Evolutionary conservation across 164 flowering plant genomes (phyloP), one percentile per base, ranked within the genome.

Genomic region (Magnolia officinalis): DNA sequence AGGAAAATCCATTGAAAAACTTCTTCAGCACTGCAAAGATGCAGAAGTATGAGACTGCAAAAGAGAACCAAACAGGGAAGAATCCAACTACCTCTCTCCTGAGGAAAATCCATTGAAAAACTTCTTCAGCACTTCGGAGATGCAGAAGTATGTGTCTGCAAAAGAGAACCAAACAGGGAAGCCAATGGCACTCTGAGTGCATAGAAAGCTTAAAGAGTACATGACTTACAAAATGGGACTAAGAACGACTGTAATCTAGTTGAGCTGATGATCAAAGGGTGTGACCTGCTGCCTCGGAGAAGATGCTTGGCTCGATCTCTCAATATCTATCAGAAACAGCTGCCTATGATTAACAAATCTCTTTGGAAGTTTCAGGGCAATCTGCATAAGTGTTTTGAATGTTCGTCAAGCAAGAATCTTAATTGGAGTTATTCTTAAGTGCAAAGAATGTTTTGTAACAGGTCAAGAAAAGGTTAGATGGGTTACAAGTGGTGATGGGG

Each of bases 161-260:
- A 94, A 94, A 75, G 84, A 81, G 76, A 92, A 86, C 51, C 80
- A 91, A 78, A 55, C 80, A 19, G 89, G 87, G 81, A 91, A 86
- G 87, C 50, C 82, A 11, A 91, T 89, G 63, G 80, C 89, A 2
- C 91, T 89, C 8, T 69, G 83, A 51, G 80, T 85, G 89, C 91
- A 86, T 85, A 89, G 87, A 70, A 93, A 94, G n/a, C 58, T 92
- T 73, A 90, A 94, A 76, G 88, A 87, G 77, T 94, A 90, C 81
- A 92, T 94, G 97, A 89, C 88, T 63, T 91, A 94, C 76, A 96
- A 94, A 61, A 86, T 94, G 66, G 96, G 93, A 1, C 88, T 91
- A 89, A 90, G 50, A 95, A 94, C 79, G 96, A 94, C 72, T 94
- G 97, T 93, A 83, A 80, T 50, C 63, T 88, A n/a, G 98, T 89